phyloP scores from a whole-genome alignment of 1,284 basidiomycete genomes.

The Malassezia restricta region DNA sequence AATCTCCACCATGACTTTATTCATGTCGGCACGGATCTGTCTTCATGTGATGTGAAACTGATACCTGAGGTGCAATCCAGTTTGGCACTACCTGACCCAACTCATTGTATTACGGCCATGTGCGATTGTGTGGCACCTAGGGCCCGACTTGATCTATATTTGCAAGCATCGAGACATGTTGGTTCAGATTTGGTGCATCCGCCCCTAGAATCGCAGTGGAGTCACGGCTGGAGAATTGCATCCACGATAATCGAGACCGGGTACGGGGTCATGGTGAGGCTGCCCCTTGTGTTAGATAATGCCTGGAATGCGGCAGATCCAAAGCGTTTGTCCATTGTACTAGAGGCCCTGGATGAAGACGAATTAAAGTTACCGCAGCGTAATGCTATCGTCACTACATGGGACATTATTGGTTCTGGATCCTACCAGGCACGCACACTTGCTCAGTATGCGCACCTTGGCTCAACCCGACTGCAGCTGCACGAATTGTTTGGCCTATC shows the following conservation, averaged over 20 bases:
- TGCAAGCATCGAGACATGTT: neutral
- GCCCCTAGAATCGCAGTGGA: neutral
- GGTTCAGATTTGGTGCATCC: neutral
- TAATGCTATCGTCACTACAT: slow-evolving; percentile 28
- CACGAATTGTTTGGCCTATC: slow-evolving; percentile 41
- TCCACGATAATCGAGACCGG: neutral
- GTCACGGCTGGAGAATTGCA: slow-evolving; percentile 6
- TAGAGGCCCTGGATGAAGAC: slow-evolving; percentile 41
- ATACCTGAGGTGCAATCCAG: neutral
- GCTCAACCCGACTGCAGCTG: slow-evolving; percentile 36
- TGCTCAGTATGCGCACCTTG: slow-evolving; percentile 17
- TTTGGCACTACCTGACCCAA: slow-evolving; percentile 1
- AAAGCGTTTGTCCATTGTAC: slow-evolving; percentile 30
- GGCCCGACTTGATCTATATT: slow-evolving; percentile 8
- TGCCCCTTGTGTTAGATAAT: slow-evolving; percentile 8
- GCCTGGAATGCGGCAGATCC: neutral
- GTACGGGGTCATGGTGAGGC: neutral
- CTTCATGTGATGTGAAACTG: neutral
- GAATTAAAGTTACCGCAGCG: slow-evolving; percentile 23
- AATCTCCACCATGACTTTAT: neutral
- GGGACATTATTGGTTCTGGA: neutral
- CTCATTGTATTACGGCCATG: slow-evolving; percentile 1
- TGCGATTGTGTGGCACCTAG: slow-evolving; percentile 12
- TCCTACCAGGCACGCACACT: neutral
- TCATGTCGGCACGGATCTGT: neutral